Base-by-base conservation (phyloP, 73 alveolate genomes). In the Loxodes magnus region DNA sequence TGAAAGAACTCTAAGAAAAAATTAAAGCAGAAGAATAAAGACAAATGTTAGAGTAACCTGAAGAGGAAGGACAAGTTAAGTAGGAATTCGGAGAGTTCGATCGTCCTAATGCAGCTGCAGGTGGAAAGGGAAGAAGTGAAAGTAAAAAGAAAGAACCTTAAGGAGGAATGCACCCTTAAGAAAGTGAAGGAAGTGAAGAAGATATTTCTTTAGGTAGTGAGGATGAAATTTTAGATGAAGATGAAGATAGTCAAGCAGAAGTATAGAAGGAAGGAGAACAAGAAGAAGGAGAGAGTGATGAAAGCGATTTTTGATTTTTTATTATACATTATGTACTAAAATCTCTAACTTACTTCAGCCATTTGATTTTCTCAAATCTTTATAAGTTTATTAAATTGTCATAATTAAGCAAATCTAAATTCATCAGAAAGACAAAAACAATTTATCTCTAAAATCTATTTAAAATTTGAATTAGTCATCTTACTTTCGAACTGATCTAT, bases 221-320 rank as follows among this genome's bases (percentile, higher is more conserved):
- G 30, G 88, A 68, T 14, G 85, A 64, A 21, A 57, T 62, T 23
- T 85, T 66, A 37, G 82, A 71, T 7, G 74, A 65, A 16, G 65
- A 46, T 0, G 77, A 44, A 28, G 71, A 33, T 16, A 67, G 72
- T 17, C 77, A 44, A 43, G 84, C 46, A 23, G 72, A 26, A 3
- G n/a, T 50, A 48, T 22, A 36, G 17, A 68, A 37, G 10, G 76
- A 5, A 14, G 81, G 34, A 4, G 81, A 67, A 1, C 38, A 43
- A n/a, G 69, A 34, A 19, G 83, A 56, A 16, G 49, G 53, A 44
- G 70, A 46, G 19, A 59, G 61, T 42, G 79, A 39, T 27, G 83
- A 67, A 3, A 71, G 48, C 51, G 78, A 69, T 35, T 46, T 46
- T 46, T n/a, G n/a, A n/a, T n/a, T n/a, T n/a, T n/a, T n/a, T n/a